A percentile compares a stretch with the other conserved stretches of the same genome.
Conservation (phyloP, 768 basidiomycete species). For the Strobilomyces confusus region DNA sequence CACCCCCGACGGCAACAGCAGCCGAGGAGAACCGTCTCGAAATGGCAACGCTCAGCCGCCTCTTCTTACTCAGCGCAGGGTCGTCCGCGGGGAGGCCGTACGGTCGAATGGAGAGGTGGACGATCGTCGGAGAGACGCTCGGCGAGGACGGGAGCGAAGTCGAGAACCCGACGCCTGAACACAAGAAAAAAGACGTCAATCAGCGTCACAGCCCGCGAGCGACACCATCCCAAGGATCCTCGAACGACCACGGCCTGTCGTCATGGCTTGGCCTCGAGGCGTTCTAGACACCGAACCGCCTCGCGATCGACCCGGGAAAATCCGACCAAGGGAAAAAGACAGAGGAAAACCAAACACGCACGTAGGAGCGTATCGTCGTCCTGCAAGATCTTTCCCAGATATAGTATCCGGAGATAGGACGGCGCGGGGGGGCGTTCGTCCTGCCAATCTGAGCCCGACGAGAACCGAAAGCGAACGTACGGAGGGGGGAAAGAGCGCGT, state of each 20-base stretch:
- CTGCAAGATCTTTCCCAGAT: constrained; percentile 77
- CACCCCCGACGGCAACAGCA: constrained; percentile 4
- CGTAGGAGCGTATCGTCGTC: constrained; percentile 75
- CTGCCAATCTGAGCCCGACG: constrained; percentile 58
- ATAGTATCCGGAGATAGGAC: constrained; percentile 68
- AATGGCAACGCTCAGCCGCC: constrained; percentile 29
- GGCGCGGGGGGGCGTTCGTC: constrained; percentile 76
- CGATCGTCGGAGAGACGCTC: constrained; percentile 50
- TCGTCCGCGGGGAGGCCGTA: constrained; percentile 48
- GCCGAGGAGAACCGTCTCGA: constrained; percentile 20
- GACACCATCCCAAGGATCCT: not conserved
- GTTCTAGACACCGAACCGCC: not conserved
- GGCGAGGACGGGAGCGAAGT: constrained; percentile 29
- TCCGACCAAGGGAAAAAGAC: not conserved
- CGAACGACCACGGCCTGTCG: not conserved
- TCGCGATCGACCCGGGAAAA: not conserved
- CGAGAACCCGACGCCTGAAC: constrained; percentile 31
- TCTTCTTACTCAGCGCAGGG: constrained; percentile 55
- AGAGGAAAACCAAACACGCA: constrained; percentile 32
- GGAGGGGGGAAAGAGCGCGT: not conserved
- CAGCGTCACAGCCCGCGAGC: not conserved
- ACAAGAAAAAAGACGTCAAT: constrained; percentile 1
- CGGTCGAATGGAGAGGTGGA: constrained; percentile 71
- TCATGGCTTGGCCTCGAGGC: not conserved
- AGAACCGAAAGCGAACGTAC: too few species aligned